Base-by-base conservation (phyloP, 306 rosid species). In the Cucumis melo region DNA sequence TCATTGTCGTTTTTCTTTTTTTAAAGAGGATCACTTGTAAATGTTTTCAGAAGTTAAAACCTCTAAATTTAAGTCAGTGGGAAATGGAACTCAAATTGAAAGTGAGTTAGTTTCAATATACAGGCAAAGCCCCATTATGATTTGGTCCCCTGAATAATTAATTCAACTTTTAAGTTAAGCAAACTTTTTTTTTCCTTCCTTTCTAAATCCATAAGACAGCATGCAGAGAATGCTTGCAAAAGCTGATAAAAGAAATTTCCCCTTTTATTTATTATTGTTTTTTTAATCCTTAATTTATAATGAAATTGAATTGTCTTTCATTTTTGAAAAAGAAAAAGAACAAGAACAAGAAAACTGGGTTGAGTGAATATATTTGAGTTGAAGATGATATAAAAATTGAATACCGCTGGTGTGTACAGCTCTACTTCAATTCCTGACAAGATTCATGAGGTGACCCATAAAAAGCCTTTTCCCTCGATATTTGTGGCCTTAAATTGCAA, bases 341-440 rank as follows among this genome's bases (percentile, higher is more conserved):
- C n/a, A 27, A 27, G 2, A 27, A 27, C 1, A 27, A 27, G 2
- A 27, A 2, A 27, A 27, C 29, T 27, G 29, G 29, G 29, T 27
- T 27, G 29, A 27, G 29, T 27, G 29, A 27, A 27, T 27, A 27
- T 27, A 27, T 27, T 3, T 27, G 29, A 27, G 29, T 27, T 27
- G 29, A 27, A 27, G 29, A 27, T 27, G 29, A 27, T 27, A 27
- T 27, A 27, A 27, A 34, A 41, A 67, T 41, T 39, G 19, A 66
- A 41, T n/a, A 66, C 54, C 34, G 6, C 36, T 41, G 74, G 10
- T 5, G 19, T 41, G 19, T 67, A 67, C 74, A 19, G 72, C 24
- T 65, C 72, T 65, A 62, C 54, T 42, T 67, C 46, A 67, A 68
- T 42, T 68, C 38, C 74, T 68, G 74, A 68, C 74, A 68, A 13